Conservation (phyloP, 176 grass and related monocot species). For the Oryza glumipatula region DNA sequence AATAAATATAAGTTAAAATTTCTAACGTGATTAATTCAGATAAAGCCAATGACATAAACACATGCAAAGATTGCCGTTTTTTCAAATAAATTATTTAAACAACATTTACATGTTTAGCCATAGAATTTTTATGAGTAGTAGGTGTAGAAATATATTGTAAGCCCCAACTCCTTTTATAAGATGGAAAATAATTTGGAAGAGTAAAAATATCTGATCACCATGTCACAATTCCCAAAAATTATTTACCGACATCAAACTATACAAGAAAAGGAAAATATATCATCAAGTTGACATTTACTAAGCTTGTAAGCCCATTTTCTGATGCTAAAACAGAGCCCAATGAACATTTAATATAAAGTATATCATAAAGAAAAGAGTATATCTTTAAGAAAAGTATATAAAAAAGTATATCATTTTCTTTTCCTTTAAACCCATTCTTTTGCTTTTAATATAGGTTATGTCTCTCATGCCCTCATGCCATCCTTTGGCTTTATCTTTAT, state of each 20-base stretch:
- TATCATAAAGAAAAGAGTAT: neutral
- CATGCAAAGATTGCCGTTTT: neutral
- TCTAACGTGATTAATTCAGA: neutral
- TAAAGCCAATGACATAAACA: neutral
- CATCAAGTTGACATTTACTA: neutral
- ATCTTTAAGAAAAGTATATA: neutral
- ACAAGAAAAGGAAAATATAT: neutral
- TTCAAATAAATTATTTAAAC: neutral
- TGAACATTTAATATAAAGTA: neutral
- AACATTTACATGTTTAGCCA: neutral
- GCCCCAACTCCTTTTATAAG: neutral
- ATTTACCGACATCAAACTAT: neutral
- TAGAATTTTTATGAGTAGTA: neutral
- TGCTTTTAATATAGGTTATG: neutral
- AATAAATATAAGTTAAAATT: neutral
- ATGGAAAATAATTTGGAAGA: neutral
- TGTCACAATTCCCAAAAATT: neutral
- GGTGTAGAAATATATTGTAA: neutral
- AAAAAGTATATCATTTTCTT: neutral
- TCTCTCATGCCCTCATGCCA: neutral
- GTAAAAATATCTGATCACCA: neutral
- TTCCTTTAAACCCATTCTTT: neutral
- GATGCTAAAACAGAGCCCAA: neutral
- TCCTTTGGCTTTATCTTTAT: neutral
- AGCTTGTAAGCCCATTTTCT: neutral